Percentiles rank a stretch among this genome's conserved stretches.
Conservation (phyloP, 2,329 filamentous ascomycete species). For the Plenodomus biglobosus region DNA sequence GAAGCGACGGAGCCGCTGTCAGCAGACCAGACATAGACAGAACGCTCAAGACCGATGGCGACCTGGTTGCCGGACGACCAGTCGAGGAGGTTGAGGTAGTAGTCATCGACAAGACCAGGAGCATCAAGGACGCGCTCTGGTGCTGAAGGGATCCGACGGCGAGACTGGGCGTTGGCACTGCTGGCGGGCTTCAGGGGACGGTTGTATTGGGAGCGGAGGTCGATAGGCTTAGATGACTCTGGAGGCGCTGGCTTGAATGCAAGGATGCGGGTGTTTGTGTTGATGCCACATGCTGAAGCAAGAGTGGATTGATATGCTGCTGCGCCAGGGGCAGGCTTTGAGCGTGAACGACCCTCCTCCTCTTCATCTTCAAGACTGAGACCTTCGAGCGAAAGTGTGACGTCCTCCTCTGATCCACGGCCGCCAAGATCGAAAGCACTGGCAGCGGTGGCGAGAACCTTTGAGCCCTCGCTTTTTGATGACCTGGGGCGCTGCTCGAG, state of each 20-base stretch:
- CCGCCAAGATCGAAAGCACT: conserved; percentile 65
- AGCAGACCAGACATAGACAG: conserved; percentile 97
- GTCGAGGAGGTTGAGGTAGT: conserved; percentile 97
- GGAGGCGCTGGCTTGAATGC: conserved; percentile 98
- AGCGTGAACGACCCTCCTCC: conserved; percentile 61
- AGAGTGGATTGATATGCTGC: conserved; percentile 91
- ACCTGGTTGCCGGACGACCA: conserved; percentile 99
- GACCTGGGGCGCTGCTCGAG: conserved; percentile 63
- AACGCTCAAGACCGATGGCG: conserved; percentile 93
- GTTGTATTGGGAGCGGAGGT: conserved; percentile 97
- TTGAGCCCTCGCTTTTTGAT: conserved; percentile 68
- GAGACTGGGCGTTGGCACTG: conserved; percentile 77
- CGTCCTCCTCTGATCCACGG: conserved; percentile 68
- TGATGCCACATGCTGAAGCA: conserved; percentile 88
- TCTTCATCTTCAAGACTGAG: conserved; percentile 76
- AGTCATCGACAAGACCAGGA: conserved; percentile 93
- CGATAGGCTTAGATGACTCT: conserved; percentile 97
- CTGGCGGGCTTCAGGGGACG: conserved; percentile 80
- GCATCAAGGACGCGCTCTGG: conserved; percentile 96
- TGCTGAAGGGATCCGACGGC: conserved; percentile 88
- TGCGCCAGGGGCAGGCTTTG: conserved; percentile 81
- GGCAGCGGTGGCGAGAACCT: conserved; percentile 73
- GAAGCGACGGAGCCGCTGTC: conserved; percentile 88
- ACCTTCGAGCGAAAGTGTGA: conserved; percentile 72
- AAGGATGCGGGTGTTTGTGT: conserved; percentile 90